A percentile compares a stretch with the other conserved stretches of the same genome.
Conservation (phyloP, 2,329 filamentous ascomycete species). For the Albophoma yamanashiensis region DNA sequence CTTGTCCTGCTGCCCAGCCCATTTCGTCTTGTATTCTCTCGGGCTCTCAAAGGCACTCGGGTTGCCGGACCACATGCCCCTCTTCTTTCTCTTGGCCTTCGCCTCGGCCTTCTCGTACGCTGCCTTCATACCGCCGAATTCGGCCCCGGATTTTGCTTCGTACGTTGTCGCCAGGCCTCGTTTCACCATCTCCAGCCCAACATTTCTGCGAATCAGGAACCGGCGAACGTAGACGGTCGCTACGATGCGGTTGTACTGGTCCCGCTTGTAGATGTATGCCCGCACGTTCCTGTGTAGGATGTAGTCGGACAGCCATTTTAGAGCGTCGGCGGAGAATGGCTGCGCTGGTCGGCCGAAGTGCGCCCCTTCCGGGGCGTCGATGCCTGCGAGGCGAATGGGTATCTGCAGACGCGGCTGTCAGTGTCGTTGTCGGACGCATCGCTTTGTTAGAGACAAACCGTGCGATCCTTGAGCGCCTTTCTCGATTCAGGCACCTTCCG, state of each 20-base stretch:
- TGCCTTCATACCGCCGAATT: constrained; percentile 66
- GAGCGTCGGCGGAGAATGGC: constrained; percentile 71
- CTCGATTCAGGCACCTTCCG: constrained; percentile 61
- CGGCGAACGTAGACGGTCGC: constrained; percentile 70
- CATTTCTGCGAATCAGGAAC: constrained; percentile 61
- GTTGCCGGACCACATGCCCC: constrained; percentile 67
- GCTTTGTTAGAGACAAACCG: constrained; percentile 41
- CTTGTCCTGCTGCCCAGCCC: constrained; percentile 11
- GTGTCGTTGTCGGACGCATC: neutral
- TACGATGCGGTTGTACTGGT: constrained; percentile 89
- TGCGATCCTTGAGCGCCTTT: constrained; percentile 62
- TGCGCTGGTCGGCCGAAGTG: constrained; percentile 88
- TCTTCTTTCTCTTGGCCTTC: constrained; percentile 51
- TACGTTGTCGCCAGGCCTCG: constrained; percentile 81
- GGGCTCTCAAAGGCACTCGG: constrained; percentile 66
- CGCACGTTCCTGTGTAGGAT: constrained; percentile 65
- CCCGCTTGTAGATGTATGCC: constrained; percentile 70
- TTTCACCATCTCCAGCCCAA: constrained; percentile 83
- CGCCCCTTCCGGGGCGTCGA: constrained; percentile 86
- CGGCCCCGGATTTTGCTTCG: constrained; percentile 80
- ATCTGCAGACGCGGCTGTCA: constrained; percentile 43
- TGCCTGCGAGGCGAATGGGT: constrained; percentile 76
- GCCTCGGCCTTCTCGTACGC: constrained; percentile 57
- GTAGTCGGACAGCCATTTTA: constrained; percentile 67
- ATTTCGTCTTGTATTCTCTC: constrained; percentile 66